These are phyloP conservation scores for Cryptosporidium baileyi DNA, from an alignment of 169 alveolate species.

Conservation along the genomic window DNA sequence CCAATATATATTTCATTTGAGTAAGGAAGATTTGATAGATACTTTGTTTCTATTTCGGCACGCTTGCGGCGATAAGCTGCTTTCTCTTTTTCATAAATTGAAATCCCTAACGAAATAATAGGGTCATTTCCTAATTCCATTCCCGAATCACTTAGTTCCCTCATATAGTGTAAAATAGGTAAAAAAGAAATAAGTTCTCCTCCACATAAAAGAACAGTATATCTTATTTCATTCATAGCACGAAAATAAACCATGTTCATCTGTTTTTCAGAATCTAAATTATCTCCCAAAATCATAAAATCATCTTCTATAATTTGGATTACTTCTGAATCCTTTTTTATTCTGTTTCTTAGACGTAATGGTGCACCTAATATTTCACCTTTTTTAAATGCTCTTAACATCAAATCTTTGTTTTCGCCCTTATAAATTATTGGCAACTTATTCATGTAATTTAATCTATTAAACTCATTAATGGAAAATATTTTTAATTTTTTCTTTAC, in stretches of 20 bases:
- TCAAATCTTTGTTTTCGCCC: conserved; percentile 15
- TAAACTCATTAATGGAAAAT: conserved; percentile 32
- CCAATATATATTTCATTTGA: conserved; percentile 54
- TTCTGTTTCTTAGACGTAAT: conserved; percentile 37
- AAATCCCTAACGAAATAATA: conserved; percentile 2
- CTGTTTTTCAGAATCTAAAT: not conserved
- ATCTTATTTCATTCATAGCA: conserved; percentile 50
- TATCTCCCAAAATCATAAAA: not conserved
- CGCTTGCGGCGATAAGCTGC: conserved; percentile 17
- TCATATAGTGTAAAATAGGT: conserved; percentile 21
- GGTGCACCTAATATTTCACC: conserved; percentile 60
- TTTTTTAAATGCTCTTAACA: conserved; percentile 11
- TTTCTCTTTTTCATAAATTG: conserved; percentile 46
- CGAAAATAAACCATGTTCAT: not conserved
- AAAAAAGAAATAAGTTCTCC: conserved; percentile 29
- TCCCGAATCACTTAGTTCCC: conserved; percentile 1
- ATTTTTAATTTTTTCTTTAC: not conserved
- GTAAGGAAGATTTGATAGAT: conserved; percentile 27
- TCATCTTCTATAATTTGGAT: conserved; percentile 64
- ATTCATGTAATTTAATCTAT: not conserved
- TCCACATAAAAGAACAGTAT: conserved; percentile 40
- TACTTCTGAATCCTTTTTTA: not conserved
- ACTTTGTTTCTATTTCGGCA: conserved; percentile 44
- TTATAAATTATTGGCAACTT: conserved; percentile 21
- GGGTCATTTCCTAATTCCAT: conserved; percentile 10